Base-by-base conservation (phyloP, 228 moss, liverwort and hornwort species). In the Sphagnum fallax region DNA sequence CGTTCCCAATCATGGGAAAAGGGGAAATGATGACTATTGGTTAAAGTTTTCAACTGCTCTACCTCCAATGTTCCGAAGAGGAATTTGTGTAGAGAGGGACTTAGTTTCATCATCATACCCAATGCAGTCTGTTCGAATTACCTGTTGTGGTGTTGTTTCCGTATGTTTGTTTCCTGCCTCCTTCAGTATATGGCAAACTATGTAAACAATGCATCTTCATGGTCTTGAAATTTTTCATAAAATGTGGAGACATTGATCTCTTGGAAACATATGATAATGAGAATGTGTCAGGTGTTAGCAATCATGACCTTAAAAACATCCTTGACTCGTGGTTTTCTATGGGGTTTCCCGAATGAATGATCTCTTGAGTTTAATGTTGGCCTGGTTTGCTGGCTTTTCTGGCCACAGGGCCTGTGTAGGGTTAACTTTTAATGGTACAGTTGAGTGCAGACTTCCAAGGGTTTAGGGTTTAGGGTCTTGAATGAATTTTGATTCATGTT, bases 101-200 rank as follows among this genome's bases (percentile, higher is more conserved):
- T 60, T 4, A 9, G 59, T 51, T n/a, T 11, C 69, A 50, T 61
- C 68, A 53, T 72, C 82, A 13, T 75, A 76, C 58, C 52, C 78
- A 52, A 95, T 95, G 94, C 94, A 90, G 75, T 88, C 90, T 14
- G 94, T 95, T 48, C 82, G 78, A 71, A 81, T 95, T 66, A 81
- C 74, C 50, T 87, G 90, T 75, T 69, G 71, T 74, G 94, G 94
- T 65, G 85, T 88, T 69, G 75, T 88, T 65, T 90, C 94, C 63
- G 94, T 95, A 77, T 59, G 94, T 80, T 55, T 8, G 14, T 48
- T n/a, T 13, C 8, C 48, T 12, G 48, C 14, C 9, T 13, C n/a
- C 47, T 9, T 67, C 48, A 7, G 13, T 49, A 13, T 1, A 14
- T 3, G 7, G 10, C 13, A 47, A 49, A 10, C 13, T 49, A 50